Evolutionary conservation across 345 rosid genomes (phyloP).

Genomic region (Populus euphratica): DNA sequence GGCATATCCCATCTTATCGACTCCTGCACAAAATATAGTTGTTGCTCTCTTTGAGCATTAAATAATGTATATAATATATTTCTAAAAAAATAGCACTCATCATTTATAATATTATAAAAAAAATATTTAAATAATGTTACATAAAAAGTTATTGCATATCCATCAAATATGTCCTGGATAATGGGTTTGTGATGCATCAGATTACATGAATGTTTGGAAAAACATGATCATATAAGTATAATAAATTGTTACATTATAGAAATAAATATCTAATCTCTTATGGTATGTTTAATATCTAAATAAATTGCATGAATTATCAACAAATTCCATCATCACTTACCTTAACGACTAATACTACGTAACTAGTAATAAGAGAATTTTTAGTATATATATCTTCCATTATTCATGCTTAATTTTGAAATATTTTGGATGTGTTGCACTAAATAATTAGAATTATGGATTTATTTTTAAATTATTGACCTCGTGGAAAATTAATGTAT

Average conservation of each 20-base stretch:
- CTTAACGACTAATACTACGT: too few species aligned
- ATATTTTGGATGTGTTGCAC: too few species aligned
- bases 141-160: neutral
- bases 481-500: too few species aligned
- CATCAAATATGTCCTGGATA: neutral
- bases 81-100: neutral
- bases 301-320: neutral
- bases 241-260: accelerated
- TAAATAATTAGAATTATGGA: too few species aligned
- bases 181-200: neutral
- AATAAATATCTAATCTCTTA: neutral
- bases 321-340: neutral
- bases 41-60: neutral
- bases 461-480: too few species aligned
- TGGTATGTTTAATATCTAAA: neutral
- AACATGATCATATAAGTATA: neutral
- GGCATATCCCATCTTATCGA: too few species aligned
- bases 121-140: neutral
- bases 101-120: neutral
- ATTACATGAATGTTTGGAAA: neutral
- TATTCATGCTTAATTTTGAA: too few species aligned
- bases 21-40: too few species aligned
- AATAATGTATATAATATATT: neutral
- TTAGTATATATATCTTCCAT: too few species aligned
- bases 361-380: too few species aligned